Evolutionary conservation across 2,329 filamentous ascomycete genomes (phyloP).

Genomic region (Exophiala oligosperma): DNA sequence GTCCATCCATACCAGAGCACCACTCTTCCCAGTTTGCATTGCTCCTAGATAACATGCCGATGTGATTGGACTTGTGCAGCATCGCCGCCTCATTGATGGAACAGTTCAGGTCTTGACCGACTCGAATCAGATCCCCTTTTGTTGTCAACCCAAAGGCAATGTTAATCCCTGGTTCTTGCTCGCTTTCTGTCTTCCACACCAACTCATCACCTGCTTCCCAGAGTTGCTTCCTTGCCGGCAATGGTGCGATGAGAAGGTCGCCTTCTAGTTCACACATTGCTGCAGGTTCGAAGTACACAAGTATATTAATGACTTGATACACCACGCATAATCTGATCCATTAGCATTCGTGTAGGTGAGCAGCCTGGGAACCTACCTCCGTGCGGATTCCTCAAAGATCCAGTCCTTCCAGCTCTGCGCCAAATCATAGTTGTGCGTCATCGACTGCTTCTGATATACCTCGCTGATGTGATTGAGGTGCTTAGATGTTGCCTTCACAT

Average conservation of each 20-base stretch:
- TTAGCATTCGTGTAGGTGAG: conserved; percentile 17
- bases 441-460: background rate
- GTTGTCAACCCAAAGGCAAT: conserved; percentile 34
- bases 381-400: conserved; percentile 44
- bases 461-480: background rate
- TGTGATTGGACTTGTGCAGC: conserved; percentile 16
- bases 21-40: conserved; percentile 45
- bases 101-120: conserved; percentile 31
- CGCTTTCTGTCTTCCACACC: conserved; percentile 37
- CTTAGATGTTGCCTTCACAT: background rate
- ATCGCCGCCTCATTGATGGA: conserved; percentile 29
- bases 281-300: conserved; percentile 46
- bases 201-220: conserved; percentile 45
- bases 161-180: conserved; percentile 27
- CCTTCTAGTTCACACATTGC: conserved; percentile 37
- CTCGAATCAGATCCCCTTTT: conserved; percentile 36
- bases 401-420: conserved; percentile 41
- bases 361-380: conserved; percentile 32
- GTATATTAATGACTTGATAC: conserved; percentile 44
- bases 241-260: conserved; percentile 43
- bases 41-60: conserved; percentile 13
- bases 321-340: conserved; percentile 39
- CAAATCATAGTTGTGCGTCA: conserved; percentile 21
- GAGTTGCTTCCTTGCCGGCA: conserved; percentile 44
- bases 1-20: conserved; percentile 48